phyloP scores from a whole-genome alignment of 225 moss, liverwort and hornwort genomes.

The Marchantia polymorpha region DNA sequence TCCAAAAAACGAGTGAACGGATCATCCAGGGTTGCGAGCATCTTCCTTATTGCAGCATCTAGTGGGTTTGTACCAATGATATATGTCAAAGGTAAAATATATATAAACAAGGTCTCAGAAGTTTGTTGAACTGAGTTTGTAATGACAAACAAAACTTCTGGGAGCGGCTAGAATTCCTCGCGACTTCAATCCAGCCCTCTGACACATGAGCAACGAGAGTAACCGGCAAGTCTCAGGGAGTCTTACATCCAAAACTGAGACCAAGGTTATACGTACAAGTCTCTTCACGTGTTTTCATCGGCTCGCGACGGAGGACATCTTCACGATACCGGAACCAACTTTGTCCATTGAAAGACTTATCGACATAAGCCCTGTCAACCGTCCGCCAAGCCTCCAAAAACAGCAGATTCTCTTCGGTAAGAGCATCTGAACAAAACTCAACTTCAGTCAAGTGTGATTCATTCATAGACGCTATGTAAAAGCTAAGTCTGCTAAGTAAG shows the following conservation, averaged over 20 bases:
- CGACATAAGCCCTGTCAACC: conserved; percentile 95
- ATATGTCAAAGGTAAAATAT: not conserved
- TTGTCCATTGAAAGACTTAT: conserved; percentile 97
- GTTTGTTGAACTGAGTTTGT: no score
- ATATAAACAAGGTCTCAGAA: not conserved
- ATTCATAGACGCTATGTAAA: no score
- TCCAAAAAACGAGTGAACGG: conserved; percentile 98
- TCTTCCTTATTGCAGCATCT: conserved; percentile 97
- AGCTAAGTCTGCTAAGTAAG: not conserved
- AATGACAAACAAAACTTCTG: no score
- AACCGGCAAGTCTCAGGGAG: no score
- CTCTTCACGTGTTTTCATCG: conserved; percentile 83
- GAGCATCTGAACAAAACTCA: conserved; percentile 53
- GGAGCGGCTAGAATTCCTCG: no score
- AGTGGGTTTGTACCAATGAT: conserved; percentile 34
- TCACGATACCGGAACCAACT: conserved; percentile 99
- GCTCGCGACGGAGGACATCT: conserved; percentile 70
- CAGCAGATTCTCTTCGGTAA: conserved; percentile 89
- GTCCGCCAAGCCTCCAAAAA: conserved; percentile 99
- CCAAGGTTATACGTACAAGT: conserved; percentile 61
- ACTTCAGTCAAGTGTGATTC: not conserved
- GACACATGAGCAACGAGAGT: no score
- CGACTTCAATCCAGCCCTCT: no score
- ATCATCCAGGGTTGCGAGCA: conserved; percentile 94
- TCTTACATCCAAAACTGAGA: no score